Evolutionary conservation across 148 eudicot species (phyloP).

Genomic region (Camellia lanceoleosa): DNA sequence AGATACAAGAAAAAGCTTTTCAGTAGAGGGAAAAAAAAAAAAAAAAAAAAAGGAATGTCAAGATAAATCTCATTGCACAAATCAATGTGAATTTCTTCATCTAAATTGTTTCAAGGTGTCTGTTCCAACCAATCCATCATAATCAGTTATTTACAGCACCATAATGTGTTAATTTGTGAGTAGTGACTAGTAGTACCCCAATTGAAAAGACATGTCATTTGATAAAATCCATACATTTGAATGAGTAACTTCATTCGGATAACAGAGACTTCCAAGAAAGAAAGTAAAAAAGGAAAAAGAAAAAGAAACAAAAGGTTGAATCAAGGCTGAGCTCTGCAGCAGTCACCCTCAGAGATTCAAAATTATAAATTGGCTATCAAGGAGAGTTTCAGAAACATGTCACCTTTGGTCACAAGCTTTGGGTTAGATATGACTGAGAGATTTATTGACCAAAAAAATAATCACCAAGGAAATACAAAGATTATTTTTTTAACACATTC

Average conservation of each 20-base stretch:
- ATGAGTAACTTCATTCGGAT: background rate
- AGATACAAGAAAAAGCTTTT: background rate
- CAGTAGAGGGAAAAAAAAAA: slow-evolving; percentile 1
- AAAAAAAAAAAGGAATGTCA: slow-evolving; percentile 2
- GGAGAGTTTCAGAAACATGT: background rate
- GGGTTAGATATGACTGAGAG: background rate
- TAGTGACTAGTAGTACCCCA: background rate
- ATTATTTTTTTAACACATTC: background rate
- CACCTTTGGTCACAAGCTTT: background rate
- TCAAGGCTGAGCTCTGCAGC: background rate
- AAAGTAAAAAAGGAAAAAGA: too few species aligned
- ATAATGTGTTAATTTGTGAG: background rate
- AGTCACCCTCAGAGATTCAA: background rate
- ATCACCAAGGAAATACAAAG: background rate
- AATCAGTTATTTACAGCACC: background rate
- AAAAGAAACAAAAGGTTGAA: background rate
- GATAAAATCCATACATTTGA: background rate
- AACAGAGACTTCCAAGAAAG: background rate
- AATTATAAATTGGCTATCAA: background rate
- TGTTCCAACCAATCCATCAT: background rate
- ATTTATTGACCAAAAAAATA: background rate
- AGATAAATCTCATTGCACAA: background rate
- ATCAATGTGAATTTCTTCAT: background rate
- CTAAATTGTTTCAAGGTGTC: background rate
- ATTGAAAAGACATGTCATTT: background rate